A percentile compares a stretch with the other conserved stretches of the same genome.
Conservation (phyloP, 73 alveolate species). For the Tetrahymena thermophila region DNA sequence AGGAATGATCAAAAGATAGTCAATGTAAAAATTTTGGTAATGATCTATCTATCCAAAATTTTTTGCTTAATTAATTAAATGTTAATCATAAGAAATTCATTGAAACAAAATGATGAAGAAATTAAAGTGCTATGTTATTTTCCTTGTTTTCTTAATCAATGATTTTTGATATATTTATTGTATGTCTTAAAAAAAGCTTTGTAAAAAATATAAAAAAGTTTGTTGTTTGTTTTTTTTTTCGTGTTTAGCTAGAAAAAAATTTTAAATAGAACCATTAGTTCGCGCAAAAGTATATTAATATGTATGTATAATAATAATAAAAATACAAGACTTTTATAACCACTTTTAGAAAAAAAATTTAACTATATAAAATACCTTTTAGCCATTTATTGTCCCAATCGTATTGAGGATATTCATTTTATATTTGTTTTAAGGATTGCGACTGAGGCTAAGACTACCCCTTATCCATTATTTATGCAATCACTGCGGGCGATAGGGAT, state of each 20-base stretch:
- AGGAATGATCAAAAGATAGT: not conserved
- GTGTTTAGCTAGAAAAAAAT: not conserved
- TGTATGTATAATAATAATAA: no score
- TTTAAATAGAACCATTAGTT: not conserved
- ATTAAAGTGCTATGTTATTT: not conserved
- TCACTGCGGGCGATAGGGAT: slow-evolving; percentile 5
- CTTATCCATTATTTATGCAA: not conserved
- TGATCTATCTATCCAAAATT: not conserved
- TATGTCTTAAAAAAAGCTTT: not conserved
- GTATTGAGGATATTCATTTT: not conserved
- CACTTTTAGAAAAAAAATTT: not conserved
- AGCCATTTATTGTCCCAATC: not conserved
- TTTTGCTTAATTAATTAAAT: not conserved
- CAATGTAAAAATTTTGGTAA: not conserved
- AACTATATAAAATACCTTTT: not conserved
- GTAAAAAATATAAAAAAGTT: not conserved
- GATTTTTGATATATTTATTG: not conserved
- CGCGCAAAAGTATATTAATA: not conserved
- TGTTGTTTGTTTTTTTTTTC: not conserved
- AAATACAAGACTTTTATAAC: not conserved
- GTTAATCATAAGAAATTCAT: not conserved
- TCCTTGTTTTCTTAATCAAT: not conserved
- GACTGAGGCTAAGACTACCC: not conserved
- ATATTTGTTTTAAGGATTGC: not conserved
- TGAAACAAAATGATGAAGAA: not conserved